Evolutionary conservation across 2,329 filamentous ascomycete genomes (phyloP).

Genomic region (Penicillium sp.): DNA sequence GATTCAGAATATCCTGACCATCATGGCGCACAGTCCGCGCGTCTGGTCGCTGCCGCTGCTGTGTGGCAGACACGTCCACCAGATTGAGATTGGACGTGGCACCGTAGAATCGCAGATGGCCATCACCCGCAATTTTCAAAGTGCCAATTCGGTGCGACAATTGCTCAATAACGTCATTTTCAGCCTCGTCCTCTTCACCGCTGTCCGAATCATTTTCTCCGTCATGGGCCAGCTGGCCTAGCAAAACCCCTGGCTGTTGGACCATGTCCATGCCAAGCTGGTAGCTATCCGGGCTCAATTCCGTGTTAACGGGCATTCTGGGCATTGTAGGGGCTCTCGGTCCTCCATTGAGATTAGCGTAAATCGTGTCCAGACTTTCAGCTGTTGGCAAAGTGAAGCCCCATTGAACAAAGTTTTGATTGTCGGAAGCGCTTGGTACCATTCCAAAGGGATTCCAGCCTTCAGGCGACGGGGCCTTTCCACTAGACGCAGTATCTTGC

Average conservation of each 20-base stretch:
- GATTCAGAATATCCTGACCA: constrained; percentile 43
- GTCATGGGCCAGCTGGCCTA: constrained; percentile 24
- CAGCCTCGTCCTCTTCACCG: constrained; percentile 41
- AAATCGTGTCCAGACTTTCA: constrained; percentile 37
- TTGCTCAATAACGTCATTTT: constrained; percentile 46
- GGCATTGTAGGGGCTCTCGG: neutral
- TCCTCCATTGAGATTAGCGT: constrained; percentile 32
- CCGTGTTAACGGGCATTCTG: constrained; percentile 22
- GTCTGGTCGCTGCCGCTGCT: constrained; percentile 38
- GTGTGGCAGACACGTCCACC: constrained; percentile 40
- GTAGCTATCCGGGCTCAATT: constrained; percentile 29
- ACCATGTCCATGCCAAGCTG: constrained; percentile 30
- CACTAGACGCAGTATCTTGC: constrained; percentile 15
- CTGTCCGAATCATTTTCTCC: constrained; percentile 35
- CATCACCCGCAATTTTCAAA: constrained; percentile 45
- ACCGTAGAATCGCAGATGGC: constrained; percentile 48
- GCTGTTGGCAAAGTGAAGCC: constrained; percentile 40
- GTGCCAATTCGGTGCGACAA: constrained; percentile 47
- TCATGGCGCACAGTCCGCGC: constrained; percentile 41
- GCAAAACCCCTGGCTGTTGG: constrained; percentile 26
- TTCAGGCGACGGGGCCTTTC: constrained; percentile 12
- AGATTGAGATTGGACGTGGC: constrained; percentile 48
- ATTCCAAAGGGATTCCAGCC: constrained; percentile 27
- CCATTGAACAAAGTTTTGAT: constrained; percentile 32
- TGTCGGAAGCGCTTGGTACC: constrained; percentile 19